Base-by-base conservation (phyloP, 257 asterid genomes). In the Solanum paucissectum region DNA sequence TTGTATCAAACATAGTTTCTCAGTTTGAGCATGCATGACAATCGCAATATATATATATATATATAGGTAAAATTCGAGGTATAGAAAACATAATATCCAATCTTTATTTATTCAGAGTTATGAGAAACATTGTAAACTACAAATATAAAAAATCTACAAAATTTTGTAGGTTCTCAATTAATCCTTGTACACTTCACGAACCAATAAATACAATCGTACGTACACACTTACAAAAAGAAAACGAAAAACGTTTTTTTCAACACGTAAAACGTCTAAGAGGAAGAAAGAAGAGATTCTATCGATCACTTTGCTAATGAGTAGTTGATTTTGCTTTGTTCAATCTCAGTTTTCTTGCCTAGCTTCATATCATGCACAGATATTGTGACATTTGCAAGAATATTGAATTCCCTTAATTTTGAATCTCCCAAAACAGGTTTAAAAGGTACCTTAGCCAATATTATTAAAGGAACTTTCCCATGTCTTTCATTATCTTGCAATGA, bases 361-460 rank as follows among this genome's bases (percentile, higher is more conserved):
- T 90, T 46, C 86, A 93, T 83, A 62, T 87, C 86, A 36, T 93
- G 94, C 9, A 94, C 85, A 64, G 83, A 88, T 89, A 94, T 73
- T 11, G 91, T 69, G 42, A 89, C 87, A 83, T 89, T 87, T 11
- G 91, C 90, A 9, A 60, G 36, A 40, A 92, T 92, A 77, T 5
- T 60, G 21, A 91, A 40, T 81, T 85, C 85, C 40, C 87, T 86
- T 6, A 88, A n/a, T 14, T 37, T 62, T 8, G 40, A 0, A 0
- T 29, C 72, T 5, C 85, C 90, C 5, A 93, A 36, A 36, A 90
- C 87, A 9, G 93, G 29, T 7, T 20, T 73, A 7, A 94, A 88
- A 3, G 94, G 95, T 2, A 89, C 93, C 55, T 83, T 86, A 12
- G 91, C 89, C 88, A 44, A 46, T 85, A 94, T 94, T 20, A 84